Base-by-base conservation (phyloP, 2,329 filamentous ascomycete genomes). In the Calonectria crousiana region DNA sequence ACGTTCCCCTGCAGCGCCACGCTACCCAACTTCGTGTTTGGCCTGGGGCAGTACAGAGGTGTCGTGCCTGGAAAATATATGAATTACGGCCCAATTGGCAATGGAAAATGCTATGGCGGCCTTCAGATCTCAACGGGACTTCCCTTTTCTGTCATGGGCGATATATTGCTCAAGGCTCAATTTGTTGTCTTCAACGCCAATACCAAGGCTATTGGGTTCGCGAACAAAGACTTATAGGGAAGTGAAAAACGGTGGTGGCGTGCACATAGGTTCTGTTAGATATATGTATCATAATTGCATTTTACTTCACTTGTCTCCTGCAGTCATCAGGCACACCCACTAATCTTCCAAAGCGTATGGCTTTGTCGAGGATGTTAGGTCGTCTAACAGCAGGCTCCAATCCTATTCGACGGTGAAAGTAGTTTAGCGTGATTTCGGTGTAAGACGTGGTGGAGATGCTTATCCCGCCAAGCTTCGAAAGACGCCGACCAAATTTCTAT, bases 1-100 rank as follows among this genome's bases (percentile, higher is more conserved):
- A 83, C 89, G 20, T 91, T 92, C 82, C 87, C 89, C 18, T 94
- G 93, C 87, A 79, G 79, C 36, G 79, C 88, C 4, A 82, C 78
- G 79, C 73, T 93, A 86, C 90, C 85, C 1, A 82, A 85, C 66
- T 87, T 86, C 52, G 77, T 74, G 38, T 83, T 86, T 74, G 82
- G 80, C 2, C 76, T 87, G 18, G 84, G 81, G 9, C 36, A 30
- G 1, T 86, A 85, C 70, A 76, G 82, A 1, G 85, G 84, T 23
- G 73, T 71, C 9, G 77, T 87, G 1, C 85, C 85, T 0, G 85
- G 84, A 0, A 34, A 80, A 28, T 87, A 84, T 74, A 83, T 87
- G 56, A 85, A 83, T 68, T 87, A 86, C 67, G 83, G 83, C 11
- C 72, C 60, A 6, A 67, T 82, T 11, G 79, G 81, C 23, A 38